Conservation (phyloP, 352 stramenopile species). For the Globisporangium heterothallicum region DNA sequence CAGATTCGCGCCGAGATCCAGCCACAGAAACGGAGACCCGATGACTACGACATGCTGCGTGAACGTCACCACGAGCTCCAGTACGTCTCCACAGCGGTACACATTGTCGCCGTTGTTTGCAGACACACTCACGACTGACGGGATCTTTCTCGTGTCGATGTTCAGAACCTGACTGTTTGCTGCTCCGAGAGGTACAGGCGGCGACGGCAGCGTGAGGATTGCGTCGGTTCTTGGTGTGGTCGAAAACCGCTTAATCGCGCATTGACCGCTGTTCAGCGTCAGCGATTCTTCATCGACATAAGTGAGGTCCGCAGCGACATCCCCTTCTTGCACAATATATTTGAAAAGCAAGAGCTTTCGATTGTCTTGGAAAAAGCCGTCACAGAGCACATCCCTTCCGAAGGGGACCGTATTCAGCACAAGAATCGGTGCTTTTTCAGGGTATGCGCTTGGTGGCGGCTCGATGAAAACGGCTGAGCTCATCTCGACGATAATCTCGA, state of each 20-base stretch:
- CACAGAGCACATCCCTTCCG: slow-evolving; percentile 50
- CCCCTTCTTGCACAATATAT: slow-evolving; percentile 60
- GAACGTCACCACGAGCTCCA: slow-evolving; percentile 56
- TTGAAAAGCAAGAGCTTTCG: slow-evolving; percentile 59
- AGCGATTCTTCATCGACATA: slow-evolving; percentile 53
- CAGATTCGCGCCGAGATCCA: slow-evolving; percentile 48
- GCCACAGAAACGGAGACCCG: slow-evolving; percentile 56
- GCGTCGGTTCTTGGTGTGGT: slow-evolving; percentile 72
- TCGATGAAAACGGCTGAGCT: slow-evolving; percentile 72
- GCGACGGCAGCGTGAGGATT: slow-evolving; percentile 45
- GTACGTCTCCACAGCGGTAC: slow-evolving; percentile 64
- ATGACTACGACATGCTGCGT: slow-evolving; percentile 67
- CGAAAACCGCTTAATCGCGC: slow-evolving; percentile 74
- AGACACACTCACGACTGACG: slow-evolving; percentile 46
- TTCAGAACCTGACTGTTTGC: slow-evolving; percentile 33
- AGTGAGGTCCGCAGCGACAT: slow-evolving; percentile 43
- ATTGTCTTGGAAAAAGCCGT: slow-evolving; percentile 50
- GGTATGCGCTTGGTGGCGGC: slow-evolving; percentile 57
- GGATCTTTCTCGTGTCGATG: slow-evolving; percentile 55
- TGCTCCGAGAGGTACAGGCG: slow-evolving; percentile 34
- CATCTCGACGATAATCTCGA: slow-evolving; percentile 78
- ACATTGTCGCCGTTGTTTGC: slow-evolving; percentile 36
- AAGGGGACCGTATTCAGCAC: slow-evolving; percentile 46
- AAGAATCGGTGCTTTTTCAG: slow-evolving; percentile 66
- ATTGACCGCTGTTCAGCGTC: slow-evolving; percentile 73